phyloP scores from a whole-genome alignment of 441 rosid species.

The Eruca vesicaria region DNA sequence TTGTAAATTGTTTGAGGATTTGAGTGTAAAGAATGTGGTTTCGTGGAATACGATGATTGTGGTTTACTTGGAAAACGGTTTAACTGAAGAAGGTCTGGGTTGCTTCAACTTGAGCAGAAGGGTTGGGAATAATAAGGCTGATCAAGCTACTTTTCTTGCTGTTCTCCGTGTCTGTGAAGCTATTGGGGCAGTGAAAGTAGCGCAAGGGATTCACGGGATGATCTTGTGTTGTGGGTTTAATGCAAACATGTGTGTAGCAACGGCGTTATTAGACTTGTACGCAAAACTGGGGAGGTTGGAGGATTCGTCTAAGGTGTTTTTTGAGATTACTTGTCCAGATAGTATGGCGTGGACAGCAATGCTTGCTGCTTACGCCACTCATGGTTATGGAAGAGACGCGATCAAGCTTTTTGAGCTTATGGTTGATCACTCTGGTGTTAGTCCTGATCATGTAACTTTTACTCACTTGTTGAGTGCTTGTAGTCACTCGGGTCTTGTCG shows the following conservation, averaged over 20 bases:
- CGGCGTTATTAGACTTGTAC: constrained; percentile 44
- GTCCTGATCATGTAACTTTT: constrained; percentile 62
- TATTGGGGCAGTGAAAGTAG: constrained; percentile 39
- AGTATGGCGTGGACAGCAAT: constrained; percentile 61
- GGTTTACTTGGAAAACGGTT: constrained; percentile 33
- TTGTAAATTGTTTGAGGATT: constrained; percentile 38
- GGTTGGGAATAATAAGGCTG: constrained; percentile 37
- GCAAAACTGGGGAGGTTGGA: constrained; percentile 48
- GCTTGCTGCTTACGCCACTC: constrained; percentile 57
- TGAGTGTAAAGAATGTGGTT: constrained; percentile 40
- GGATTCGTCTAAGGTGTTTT: constrained; percentile 36
- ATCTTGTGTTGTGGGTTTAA: constrained; percentile 32
- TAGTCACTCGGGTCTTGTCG: constrained; percentile 53
- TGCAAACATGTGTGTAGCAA: constrained; percentile 27
- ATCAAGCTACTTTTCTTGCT: constrained; percentile 46
- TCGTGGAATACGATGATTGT: constrained; percentile 58
- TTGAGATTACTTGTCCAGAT: constrained; percentile 44
- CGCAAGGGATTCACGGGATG: constrained; percentile 42
- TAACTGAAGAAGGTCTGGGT: constrained; percentile 35
- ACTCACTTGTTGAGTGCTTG: constrained; percentile 60
- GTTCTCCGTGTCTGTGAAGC: constrained; percentile 46
- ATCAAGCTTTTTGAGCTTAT: constrained; percentile 44
- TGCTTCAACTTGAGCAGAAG: constrained; percentile 42
- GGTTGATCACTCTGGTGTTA: constrained; percentile 36
- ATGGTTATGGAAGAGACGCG: constrained; percentile 52